phyloP scores from a whole-genome alignment of 129 eudicot genomes.

The Erigeron canadensis region DNA sequence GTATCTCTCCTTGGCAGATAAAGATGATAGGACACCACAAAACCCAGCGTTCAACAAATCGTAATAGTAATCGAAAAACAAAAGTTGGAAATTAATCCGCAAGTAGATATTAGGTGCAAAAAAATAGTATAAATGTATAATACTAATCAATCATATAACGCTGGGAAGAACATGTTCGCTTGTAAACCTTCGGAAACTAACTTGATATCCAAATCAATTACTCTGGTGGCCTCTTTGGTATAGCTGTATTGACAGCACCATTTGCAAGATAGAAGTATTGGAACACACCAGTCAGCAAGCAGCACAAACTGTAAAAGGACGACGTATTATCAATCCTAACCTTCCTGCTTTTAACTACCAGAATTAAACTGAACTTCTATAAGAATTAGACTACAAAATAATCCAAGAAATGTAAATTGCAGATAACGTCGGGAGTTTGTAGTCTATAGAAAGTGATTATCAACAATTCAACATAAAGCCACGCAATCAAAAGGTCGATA shows the following conservation, averaged over 20 bases:
- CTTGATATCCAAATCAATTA: slow-evolving; percentile 7
- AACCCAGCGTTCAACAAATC: not conserved
- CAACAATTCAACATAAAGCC: too few relatives aligned
- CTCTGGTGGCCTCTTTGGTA: slow-evolving; percentile 15
- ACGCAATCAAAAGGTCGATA: too few relatives aligned
- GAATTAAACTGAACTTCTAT: not conserved
- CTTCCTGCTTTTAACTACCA: not conserved
- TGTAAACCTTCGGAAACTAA: slow-evolving; percentile 7
- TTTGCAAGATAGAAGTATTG: not conserved
- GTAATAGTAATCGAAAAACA: not conserved
- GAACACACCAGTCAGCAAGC: not conserved
- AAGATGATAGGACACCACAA: too few relatives aligned
- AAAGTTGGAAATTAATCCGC: not conserved
- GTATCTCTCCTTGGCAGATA: too few relatives aligned
- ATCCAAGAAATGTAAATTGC: not conserved
- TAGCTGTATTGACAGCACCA: not conserved
- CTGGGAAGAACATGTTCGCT: not conserved
- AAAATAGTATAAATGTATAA: not conserved
- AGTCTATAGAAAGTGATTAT: too few relatives aligned
- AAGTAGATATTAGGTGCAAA: not conserved
- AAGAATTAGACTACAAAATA: not conserved
- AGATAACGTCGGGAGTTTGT: not conserved
- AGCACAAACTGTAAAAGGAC: not conserved
- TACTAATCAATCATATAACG: not conserved
- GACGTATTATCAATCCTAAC: not conserved